Percentiles rank a stretch among this genome's conserved stretches.
These are phyloP conservation scores for Scedosporium aurantiacum DNA, from an alignment of 2,329 filamentous ascomycete genomes.

Conservation along the genomic window DNA sequence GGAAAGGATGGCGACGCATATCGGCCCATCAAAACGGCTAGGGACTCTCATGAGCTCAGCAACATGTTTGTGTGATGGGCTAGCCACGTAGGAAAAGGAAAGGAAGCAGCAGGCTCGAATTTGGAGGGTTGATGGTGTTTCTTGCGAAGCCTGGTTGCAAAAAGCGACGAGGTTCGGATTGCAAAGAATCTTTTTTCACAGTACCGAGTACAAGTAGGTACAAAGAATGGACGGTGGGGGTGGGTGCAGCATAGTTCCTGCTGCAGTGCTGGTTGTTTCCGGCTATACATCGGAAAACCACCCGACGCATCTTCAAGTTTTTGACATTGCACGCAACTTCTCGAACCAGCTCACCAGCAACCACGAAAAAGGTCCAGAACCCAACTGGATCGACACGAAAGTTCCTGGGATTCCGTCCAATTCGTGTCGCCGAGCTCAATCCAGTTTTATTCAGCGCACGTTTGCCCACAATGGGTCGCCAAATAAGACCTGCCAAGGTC, in stretches of 20 bases:
- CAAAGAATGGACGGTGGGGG: not conserved
- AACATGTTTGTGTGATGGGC: conserved; percentile 26
- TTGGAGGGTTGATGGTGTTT: not conserved
- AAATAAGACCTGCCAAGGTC: conserved; percentile 35
- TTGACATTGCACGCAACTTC: not conserved
- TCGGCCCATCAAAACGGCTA: conserved; percentile 48
- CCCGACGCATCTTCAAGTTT: not conserved
- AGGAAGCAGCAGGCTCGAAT: not conserved
- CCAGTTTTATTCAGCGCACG: conserved; percentile 5
- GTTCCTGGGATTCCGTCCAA: not conserved
- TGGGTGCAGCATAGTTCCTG: not conserved
- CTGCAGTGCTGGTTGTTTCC: not conserved
- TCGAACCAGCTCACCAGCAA: not conserved
- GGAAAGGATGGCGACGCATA: conserved; percentile 44
- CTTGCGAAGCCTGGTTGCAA: not conserved
- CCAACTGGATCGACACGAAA: not conserved
- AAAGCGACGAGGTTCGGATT: not conserved
- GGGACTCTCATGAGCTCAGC: conserved; percentile 49
- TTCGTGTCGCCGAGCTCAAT: not conserved
- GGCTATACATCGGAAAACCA: not conserved
- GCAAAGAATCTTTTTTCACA: not conserved
- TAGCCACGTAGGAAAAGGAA: conserved; percentile 6
- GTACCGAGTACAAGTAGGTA: not conserved
- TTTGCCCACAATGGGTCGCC: conserved; percentile 26
- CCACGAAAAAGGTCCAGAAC: not conserved